A percentile compares a stretch with the other conserved stretches of the same genome.
These are phyloP conservation scores for Cladosporium sphaerospermum DNA, from an alignment of 2,329 filamentous ascomycete genomes.

Conservation along the genomic window DNA sequence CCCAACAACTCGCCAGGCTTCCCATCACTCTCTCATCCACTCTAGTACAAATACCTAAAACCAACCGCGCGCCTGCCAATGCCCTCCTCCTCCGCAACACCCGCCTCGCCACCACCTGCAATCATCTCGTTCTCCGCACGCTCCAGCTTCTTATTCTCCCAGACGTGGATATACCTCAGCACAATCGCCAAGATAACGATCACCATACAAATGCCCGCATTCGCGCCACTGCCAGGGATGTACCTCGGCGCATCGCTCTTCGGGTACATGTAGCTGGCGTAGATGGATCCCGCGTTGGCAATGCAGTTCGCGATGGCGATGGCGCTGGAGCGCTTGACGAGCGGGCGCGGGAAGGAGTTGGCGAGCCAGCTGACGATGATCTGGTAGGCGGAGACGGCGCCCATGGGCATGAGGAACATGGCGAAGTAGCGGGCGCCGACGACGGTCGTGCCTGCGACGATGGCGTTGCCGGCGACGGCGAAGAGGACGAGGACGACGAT, in stretches of 20 bases:
- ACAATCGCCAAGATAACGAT: slow-evolving; percentile 31
- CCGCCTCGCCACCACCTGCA: slow-evolving; percentile 2
- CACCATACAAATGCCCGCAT: slow-evolving; percentile 31
- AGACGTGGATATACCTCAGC: slow-evolving; percentile 29
- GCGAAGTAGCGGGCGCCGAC: slow-evolving; percentile 54
- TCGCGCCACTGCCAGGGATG: slow-evolving; percentile 32
- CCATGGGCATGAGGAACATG: slow-evolving; percentile 46
- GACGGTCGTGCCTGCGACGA: slow-evolving; percentile 47
- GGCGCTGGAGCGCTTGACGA: slow-evolving; percentile 29
- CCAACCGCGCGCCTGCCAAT: slow-evolving; percentile 54
- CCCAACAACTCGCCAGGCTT: neutral
- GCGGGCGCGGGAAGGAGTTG: slow-evolving; percentile 26
- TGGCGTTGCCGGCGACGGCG: slow-evolving; percentile 49
- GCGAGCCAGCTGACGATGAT: slow-evolving; percentile 27
- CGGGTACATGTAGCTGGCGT: slow-evolving; percentile 31
- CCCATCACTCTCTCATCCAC: neutral
- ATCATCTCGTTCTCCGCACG: slow-evolving; percentile 18
- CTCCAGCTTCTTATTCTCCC: slow-evolving; percentile 32
- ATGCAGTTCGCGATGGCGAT: slow-evolving; percentile 29
- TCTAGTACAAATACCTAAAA: slow-evolving; percentile 26
- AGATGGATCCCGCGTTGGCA: slow-evolving; percentile 31
- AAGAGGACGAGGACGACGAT: slow-evolving; percentile 51
- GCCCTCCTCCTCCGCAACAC: slow-evolving; percentile 40
- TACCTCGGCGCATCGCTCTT: slow-evolving; percentile 32
- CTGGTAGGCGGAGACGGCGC: slow-evolving; percentile 26